Evolutionary conservation across 1,139 yeast genomes (phyloP), one percentile per base, ranked within the genome.

Genomic region (Suhomyces coccinellae): DNA sequence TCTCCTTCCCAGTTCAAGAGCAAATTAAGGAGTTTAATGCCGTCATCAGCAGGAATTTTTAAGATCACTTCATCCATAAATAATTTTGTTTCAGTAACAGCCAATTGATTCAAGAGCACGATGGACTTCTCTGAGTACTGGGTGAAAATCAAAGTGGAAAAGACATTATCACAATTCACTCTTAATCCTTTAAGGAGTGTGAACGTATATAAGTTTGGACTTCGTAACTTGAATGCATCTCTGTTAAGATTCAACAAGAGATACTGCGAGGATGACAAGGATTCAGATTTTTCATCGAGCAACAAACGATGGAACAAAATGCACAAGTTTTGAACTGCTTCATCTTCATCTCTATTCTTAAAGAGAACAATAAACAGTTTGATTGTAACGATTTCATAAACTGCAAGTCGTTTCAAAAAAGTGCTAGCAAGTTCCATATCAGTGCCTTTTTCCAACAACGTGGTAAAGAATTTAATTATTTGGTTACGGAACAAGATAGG

Each of bases 41-140:
- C 48, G 29, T 61, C 60, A 3, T 59, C 61, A n/a, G 49, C 50
- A 0, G 52, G 40, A 10, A 65, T 47, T 24, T 54, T 52, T 10
- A 50, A 46, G 15, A 58, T 51, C 4, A 68, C 40, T 42, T 56
- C 59, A 22, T 63, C 68, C 50, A 65, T 53, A 14, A 62, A 47
- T 4, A 52, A 40, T 35, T 61, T 58, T 3, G 71, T 54, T 41
- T 58, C 54, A 10, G 51, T 52, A 14, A 59, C 51, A 6, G 65
- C 48, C 46, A 59, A 52, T 8, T 54, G 54, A 14, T 48, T 53
- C n/a, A 67, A 50, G 30, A 52, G 52, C 6, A 40, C 26, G 26
- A 48, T 39, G 0, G 55, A 43, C 6, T 38, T 39, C 10, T 20
- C 8, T 17, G 45, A 38, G 36, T 53, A 53, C 10, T 43, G 38